Evolutionary conservation across 192 early-diverging fungal species (phyloP).

Genomic region (Gorgonomyces haynaldii): DNA sequence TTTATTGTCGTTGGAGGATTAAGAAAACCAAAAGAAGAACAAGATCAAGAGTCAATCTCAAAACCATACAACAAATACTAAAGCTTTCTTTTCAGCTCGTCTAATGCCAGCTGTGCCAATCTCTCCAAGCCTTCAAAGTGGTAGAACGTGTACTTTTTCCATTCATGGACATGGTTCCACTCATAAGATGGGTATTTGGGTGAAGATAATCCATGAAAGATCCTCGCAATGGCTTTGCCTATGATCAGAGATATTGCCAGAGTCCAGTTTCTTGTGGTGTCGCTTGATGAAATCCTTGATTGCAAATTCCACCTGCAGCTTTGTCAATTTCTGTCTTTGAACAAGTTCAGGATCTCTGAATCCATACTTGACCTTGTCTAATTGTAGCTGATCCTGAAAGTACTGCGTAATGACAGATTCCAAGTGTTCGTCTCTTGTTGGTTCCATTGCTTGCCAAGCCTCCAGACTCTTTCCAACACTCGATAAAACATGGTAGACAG

Average conservation of each 20-base stretch:
- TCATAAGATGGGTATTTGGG: conserved; percentile 29
- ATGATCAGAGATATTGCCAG: conserved; percentile 5
- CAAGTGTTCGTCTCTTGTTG: neutral
- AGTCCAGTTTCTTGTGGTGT: conserved; percentile 9
- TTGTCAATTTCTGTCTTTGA: neutral
- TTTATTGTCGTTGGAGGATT: neutral
- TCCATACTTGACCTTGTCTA: neutral
- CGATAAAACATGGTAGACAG: neutral
- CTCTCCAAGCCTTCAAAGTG: conserved; percentile 26
- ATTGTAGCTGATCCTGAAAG: neutral
- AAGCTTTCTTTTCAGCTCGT: conserved; percentile 8
- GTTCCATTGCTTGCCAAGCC: neutral
- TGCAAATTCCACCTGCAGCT: conserved; percentile 13
- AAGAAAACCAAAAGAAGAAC: no score
- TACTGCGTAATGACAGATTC: neutral
- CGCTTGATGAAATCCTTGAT: conserved; percentile 16
- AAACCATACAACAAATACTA: no score
- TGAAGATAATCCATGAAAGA: conserved; percentile 34
- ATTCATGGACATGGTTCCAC: conserved; percentile 22
- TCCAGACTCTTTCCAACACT: neutral
- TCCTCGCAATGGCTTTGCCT: conserved; percentile 30
- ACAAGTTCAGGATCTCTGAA: conserved; percentile 12
- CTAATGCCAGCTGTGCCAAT: conserved; percentile 20
- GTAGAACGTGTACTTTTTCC: conserved; percentile 30
- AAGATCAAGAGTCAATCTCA: no score